These are phyloP conservation scores for Alternaria novae-zelandiae DNA, from an alignment of 2,329 filamentous ascomycete species.

Conservation along the genomic window DNA sequence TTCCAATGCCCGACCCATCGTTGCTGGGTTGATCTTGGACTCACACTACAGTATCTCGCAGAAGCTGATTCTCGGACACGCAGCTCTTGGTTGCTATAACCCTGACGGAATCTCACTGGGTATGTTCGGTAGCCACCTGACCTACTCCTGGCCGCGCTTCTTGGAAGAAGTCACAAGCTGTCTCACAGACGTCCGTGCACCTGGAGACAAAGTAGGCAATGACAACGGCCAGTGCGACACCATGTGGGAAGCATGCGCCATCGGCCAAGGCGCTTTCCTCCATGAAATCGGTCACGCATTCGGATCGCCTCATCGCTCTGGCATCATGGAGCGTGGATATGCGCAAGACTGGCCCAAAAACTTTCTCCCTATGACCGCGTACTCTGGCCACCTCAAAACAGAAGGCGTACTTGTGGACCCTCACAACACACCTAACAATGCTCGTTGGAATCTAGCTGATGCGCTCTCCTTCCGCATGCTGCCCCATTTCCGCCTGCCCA, in stretches of 20 bases:
- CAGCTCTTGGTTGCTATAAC: constrained; percentile 35
- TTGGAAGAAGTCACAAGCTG: constrained; percentile 37
- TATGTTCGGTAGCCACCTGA: constrained; percentile 36
- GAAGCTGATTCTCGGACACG: constrained; percentile 30
- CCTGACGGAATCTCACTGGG: constrained; percentile 33
- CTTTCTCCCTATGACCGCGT: constrained; percentile 47
- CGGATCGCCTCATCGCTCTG: constrained; percentile 37
- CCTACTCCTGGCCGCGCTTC: constrained; percentile 40
- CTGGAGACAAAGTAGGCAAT: constrained; percentile 44
- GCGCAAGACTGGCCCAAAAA: constrained; percentile 49
- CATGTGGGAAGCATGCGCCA: constrained; percentile 55
- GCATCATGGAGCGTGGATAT: constrained; percentile 42
- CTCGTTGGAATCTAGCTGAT: constrained; percentile 44
- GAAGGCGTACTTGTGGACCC: constrained; percentile 10
- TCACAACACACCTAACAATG: constrained; percentile 26
- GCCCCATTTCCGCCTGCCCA: constrained; percentile 38
- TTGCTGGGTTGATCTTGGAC: constrained; percentile 42
- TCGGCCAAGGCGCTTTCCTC: constrained; percentile 49
- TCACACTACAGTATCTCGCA: constrained; percentile 32
- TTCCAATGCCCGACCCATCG: constrained; percentile 28
- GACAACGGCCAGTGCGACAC: constrained; percentile 49
- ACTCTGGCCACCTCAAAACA: not conserved
- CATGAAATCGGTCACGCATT: constrained; percentile 50
- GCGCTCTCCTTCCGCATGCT: constrained; percentile 31
- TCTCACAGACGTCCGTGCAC: constrained; percentile 42